A percentile compares a stretch with the other conserved stretches of the same genome.
phyloP scores from a whole-genome alignment of 768 basidiomycete genomes.

The Punctularia strigosozonata region DNA sequence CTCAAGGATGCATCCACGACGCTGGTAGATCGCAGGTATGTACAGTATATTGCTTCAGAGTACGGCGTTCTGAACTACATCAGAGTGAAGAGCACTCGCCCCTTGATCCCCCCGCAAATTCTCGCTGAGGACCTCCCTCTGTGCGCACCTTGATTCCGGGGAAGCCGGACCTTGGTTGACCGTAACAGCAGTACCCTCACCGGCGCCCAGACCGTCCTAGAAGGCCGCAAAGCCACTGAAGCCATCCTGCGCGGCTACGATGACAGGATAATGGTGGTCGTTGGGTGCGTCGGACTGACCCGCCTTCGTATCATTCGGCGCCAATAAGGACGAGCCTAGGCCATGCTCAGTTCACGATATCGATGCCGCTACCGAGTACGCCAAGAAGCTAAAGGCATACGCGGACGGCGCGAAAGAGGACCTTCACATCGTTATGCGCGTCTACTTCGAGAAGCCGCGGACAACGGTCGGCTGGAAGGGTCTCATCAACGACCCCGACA shows the following conservation, averaged over 20 bases:
- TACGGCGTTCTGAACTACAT: no score
- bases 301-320: constrained; percentile 1
- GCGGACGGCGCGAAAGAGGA: constrained; percentile 75
- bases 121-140: constrained; percentile 88
- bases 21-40: no score
- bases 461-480: constrained; percentile 99
- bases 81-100: constrained; percentile 76
- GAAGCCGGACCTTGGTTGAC: constrained; percentile 1
- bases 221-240: constrained; percentile 72
- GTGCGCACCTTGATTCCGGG: constrained; percentile 15
- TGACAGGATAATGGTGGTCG: constrained; percentile 86
- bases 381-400: constrained; percentile 65
- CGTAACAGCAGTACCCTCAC: constrained; percentile 44
- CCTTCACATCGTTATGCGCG: constrained; percentile 91
- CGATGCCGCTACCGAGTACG: constrained; percentile 81
- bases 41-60: no score
- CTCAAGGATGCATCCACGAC: no score
- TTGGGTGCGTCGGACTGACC: constrained; percentile 44
- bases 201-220: constrained; percentile 80
- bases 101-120: constrained; percentile 90
- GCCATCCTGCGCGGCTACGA: constrained; percentile 76
- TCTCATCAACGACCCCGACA: constrained; percentile 92
- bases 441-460: constrained; percentile 95
- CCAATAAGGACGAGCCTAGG: constrained; percentile 24
- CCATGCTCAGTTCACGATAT: constrained; percentile 94